Evolutionary conservation across 2,329 filamentous ascomycete species (phyloP), one percentile per base, ranked within the genome.

Genomic region (Aureobasidium sp.): DNA sequence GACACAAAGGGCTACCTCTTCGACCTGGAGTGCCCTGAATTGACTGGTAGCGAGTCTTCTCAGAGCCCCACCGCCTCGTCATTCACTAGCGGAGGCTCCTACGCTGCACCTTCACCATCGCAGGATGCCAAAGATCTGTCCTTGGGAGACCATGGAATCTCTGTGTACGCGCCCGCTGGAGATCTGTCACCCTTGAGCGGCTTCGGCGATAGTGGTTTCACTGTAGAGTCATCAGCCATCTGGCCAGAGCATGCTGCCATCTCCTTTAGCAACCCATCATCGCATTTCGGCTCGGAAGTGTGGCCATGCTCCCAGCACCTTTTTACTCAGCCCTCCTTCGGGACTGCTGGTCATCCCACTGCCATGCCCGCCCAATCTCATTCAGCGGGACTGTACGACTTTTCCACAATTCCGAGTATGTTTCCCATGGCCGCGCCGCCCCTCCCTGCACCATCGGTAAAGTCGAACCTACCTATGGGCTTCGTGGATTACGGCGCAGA

Each of bases 11-110:
- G 17, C 7, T 42, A 27, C 27, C 38, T 52, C 48, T 52, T 52
- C 38, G 38, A 52, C 11, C 39, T 34, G 21, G 48, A 52, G 21
- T 52, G 40, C 21, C 50, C 50, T 22, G 50, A 53, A 12, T 32
- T 53, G 16, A 53, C 32, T 22, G 49, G 29, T 32, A 42, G 49
- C 38, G 49, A 52, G 5, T 29, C 25, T 17, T 34, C 37, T 21
- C 10, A 35, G 5, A 45, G 50, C 17, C 40, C 50, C 11, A 30
- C 40, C 21, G 25, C 25, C 32, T 53, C 50, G 11, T 53, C 22
- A 11, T 38, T 38, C 34, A 34, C 22, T 32, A 44, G 17, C 24
- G 40, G 29, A 16, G 30, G 32, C 8, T 37, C 29, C n/a, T 37
- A 17, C 24, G 19, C 49, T 12, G 32, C 50, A 12, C 40, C 32